phyloP scores from a whole-genome alignment of 768 basidiomycete genomes.

The Baorangia bicolor region DNA sequence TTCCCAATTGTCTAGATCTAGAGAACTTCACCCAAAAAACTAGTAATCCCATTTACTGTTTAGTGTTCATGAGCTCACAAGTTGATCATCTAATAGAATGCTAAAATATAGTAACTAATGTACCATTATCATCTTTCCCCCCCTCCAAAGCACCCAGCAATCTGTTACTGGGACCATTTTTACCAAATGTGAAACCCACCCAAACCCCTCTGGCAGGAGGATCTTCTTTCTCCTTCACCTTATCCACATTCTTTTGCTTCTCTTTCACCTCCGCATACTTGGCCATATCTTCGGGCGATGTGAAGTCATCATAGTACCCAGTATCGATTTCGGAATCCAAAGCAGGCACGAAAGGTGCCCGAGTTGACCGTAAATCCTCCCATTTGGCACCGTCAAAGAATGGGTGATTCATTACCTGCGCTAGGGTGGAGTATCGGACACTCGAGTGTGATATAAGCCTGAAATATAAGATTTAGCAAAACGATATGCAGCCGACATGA shows the following conservation, averaged over 20 bases:
- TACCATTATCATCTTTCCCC: constrained; percentile 45
- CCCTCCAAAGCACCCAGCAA: constrained; percentile 26
- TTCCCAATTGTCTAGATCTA: too few relatives aligned
- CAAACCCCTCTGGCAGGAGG: constrained; percentile 70
- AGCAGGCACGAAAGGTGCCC: constrained; percentile 91
- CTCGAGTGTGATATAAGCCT: constrained; percentile 89
- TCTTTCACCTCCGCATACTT: constrained; percentile 98
- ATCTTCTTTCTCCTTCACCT: constrained; percentile 87
- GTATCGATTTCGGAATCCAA: constrained; percentile 94
- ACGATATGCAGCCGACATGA: background rate
- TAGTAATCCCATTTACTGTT: too few relatives aligned
- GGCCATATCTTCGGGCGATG: constrained; percentile 89
- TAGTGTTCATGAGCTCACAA: background rate
- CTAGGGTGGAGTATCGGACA: constrained; percentile 71
- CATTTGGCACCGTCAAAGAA: constrained; percentile 82
- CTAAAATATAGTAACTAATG: constrained; percentile 62
- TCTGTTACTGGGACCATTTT: constrained; percentile 66
- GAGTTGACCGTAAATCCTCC: constrained; percentile 71
- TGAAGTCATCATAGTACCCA: constrained; percentile 93
- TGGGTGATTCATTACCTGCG: constrained; percentile 70
- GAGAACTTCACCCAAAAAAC: too few relatives aligned
- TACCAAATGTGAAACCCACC: constrained; percentile 92
- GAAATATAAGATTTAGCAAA: constrained; percentile 1
- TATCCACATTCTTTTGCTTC: constrained; percentile 93
- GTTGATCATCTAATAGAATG: background rate